Base-by-base conservation (phyloP, 164 flowering plant genomes). In the Annona squamosa region DNA sequence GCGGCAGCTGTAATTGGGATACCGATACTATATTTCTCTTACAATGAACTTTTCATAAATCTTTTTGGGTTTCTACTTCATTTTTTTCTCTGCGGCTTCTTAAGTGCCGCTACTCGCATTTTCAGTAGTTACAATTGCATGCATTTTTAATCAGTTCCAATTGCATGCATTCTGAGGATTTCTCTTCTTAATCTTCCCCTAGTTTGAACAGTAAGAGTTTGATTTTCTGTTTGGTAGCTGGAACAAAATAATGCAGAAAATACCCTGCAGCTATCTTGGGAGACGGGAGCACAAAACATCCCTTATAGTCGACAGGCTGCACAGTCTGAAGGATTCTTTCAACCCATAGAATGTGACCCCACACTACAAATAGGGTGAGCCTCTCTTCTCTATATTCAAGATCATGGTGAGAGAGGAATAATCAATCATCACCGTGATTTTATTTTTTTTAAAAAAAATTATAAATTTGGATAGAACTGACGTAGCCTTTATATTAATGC, bases 351-450 rank as follows among this genome's bases (percentile, higher is more conserved):
- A 9, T 85, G 88, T 77, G 83, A 86, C 70, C 82, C 89, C 48
- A 84, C 86, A 0, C 73, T 86, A 81, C 91, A 87, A 67, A 90
- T 85, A 3, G 91, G 95, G 95, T 88, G 83, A 61, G 3, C n/a
- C 9, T 9, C 4, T 10, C 63, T 37, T 48, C 48, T 5, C 4
- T 13, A 9, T 48, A 63, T 71, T 43, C 66, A 71, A 6, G 18
- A 16, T n/a, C n/a, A 43, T 19, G 2, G 67, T 52, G 13, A 9
- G 59, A 2, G 59, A 52, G 12, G 17, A 43, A 7, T 41, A 1
- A 7, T 18, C 66, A 63, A 18, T 19, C 26, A 19, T 5, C 59
- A 10, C 13, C 7, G 59, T 52, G 13, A 52, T 52, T 9, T 10
- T n/a, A 52, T 52, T 10, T 10, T 52, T 7, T 16, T 7, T 52